Conservation (phyloP, 805 yeast genomes). For the Tetrapisispora nanseiensis region DNA sequence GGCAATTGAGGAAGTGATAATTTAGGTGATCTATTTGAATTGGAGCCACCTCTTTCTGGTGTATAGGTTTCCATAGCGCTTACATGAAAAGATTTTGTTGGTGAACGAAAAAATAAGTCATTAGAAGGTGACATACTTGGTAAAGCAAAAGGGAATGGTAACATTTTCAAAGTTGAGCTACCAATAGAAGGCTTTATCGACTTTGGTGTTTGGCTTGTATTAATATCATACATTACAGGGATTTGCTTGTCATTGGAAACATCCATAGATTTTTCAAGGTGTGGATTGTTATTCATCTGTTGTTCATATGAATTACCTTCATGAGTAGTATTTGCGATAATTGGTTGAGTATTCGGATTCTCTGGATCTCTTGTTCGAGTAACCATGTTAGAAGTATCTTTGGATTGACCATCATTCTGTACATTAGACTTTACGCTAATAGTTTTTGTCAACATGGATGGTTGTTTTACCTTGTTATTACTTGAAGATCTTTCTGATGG, state of each 20-base stretch:
- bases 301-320: neutral
- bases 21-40: conserved; percentile 13
- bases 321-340: too few relatives aligned
- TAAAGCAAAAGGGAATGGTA: neutral
- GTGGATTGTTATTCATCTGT: neutral
- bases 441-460: neutral
- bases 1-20: neutral
- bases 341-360: too few relatives aligned
- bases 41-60: conserved; percentile 44
- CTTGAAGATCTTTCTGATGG: conserved; percentile 19
- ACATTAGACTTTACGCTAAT: too few relatives aligned
- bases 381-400: too few relatives aligned
- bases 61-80: conserved; percentile 55
- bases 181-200: neutral
- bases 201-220: conserved; percentile 2
- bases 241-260: neutral
- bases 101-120: conserved; percentile 26
- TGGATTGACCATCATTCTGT: too few relatives aligned
- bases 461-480: neutral
- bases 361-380: too few relatives aligned
- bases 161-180: neutral
- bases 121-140: conserved; percentile 15
- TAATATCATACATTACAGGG: neutral
- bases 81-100: conserved; percentile 36
- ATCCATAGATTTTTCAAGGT: neutral